A percentile compares a stretch with the other conserved stretches of the same genome.
phyloP scores from a whole-genome alignment of 768 basidiomycete genomes.

The Phlegmacium glaucopus region DNA sequence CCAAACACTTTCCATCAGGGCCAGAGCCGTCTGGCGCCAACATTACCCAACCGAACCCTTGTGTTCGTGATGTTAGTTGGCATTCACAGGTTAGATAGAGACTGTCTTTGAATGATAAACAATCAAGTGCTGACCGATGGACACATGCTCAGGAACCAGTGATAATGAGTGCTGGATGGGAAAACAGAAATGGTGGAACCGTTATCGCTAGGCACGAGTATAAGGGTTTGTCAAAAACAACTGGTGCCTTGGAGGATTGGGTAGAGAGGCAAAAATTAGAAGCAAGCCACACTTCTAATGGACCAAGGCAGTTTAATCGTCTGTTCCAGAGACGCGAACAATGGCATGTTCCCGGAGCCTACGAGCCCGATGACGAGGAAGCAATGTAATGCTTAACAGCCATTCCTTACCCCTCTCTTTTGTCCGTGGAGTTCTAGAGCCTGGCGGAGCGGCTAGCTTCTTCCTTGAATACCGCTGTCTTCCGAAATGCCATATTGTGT shows the following conservation, averaged over 20 bases:
- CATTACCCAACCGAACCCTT: slow-evolving; percentile 35
- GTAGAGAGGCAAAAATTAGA: slow-evolving; percentile 45
- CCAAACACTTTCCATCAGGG: slow-evolving; percentile 70
- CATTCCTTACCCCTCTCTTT: no score
- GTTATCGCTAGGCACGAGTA: slow-evolving; percentile 92
- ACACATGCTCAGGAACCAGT: slow-evolving; percentile 66
- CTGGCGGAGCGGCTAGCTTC: no score
- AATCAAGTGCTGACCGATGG: slow-evolving; percentile 4
- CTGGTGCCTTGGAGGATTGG: slow-evolving; percentile 68
- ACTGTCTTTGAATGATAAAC: background rate
- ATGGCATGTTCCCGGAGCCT: slow-evolving; percentile 18
- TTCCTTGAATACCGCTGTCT: no score
- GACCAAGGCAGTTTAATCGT: slow-evolving; percentile 23
- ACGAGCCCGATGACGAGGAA: slow-evolving; percentile 9
- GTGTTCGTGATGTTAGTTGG: slow-evolving; percentile 96
- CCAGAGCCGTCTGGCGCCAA: slow-evolving; percentile 37
- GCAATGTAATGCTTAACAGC: slow-evolving; percentile 11
- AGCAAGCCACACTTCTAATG: slow-evolving; percentile 17
- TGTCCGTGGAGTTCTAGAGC: no score
- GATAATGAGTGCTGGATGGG: slow-evolving; percentile 92
- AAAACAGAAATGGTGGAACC: slow-evolving; percentile 59
- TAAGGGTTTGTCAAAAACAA: slow-evolving; percentile 84
- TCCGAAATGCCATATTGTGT: background rate
- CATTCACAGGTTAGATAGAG: slow-evolving; percentile 61
- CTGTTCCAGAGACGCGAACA: slow-evolving; percentile 6